A percentile compares a stretch with the other conserved stretches of the same genome.
phyloP scores from a whole-genome alignment of 139 green algal genomes.

The Dunaliella sp. region DNA sequence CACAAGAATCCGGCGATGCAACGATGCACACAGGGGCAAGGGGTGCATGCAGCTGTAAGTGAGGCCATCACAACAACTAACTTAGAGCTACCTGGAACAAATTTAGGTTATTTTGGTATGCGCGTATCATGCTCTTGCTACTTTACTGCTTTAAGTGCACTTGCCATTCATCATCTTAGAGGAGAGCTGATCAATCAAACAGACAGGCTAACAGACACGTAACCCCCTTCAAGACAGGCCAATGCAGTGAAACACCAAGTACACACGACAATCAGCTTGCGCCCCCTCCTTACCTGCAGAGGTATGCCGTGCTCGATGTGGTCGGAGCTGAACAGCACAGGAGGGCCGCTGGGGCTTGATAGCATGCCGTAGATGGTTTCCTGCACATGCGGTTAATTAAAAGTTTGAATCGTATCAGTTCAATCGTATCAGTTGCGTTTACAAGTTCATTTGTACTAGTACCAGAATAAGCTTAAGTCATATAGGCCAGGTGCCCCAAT shows the following conservation, averaged over 20 bases:
- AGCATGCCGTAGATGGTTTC: constrained; percentile 9
- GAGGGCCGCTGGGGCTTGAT: not conserved
- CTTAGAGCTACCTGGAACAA: not conserved
- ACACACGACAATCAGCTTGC: not conserved
- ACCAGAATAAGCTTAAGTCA: no score
- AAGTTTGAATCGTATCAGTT: no score
- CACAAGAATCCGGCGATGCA: no score
- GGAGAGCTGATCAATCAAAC: not conserved
- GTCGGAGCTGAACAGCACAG: not conserved
- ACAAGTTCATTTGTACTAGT: no score
- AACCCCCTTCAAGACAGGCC: no score
- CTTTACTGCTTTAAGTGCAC: not conserved
- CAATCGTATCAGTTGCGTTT: no score
- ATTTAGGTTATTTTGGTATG: not conserved
- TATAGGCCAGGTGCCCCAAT: no score
- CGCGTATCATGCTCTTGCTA: not conserved
- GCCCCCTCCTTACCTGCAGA: not conserved
- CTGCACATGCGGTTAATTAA: no score
- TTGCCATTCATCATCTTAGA: not conserved
- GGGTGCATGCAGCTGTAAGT: not conserved
- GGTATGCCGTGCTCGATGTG: not conserved
- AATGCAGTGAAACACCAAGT: not conserved
- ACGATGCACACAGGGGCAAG: no score
- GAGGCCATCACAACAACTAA: not conserved
- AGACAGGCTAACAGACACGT: not conserved